Evolutionary conservation across 176 grass and related monocot species (phyloP).

Genomic region (Leersia perrieri): DNA sequence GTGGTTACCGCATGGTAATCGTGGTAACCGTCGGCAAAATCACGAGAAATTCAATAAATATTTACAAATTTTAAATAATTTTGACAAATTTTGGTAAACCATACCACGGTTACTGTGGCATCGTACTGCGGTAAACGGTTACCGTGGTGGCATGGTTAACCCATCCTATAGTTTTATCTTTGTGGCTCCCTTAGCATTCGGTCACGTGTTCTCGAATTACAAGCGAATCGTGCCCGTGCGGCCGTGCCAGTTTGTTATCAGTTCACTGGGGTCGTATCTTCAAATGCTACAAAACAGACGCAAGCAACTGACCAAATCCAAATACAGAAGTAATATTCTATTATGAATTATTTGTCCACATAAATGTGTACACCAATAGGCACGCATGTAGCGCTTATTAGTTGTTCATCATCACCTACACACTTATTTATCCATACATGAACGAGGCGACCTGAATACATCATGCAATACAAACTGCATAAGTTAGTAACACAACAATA

Average conservation of each 20-base stretch:
- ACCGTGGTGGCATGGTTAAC: no score
- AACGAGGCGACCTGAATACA: background rate
- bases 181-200: background rate
- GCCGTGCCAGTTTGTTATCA: background rate
- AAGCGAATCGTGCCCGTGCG: no score
- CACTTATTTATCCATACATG: constrained; percentile 21
- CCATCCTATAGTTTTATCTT: background rate
- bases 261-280: background rate
- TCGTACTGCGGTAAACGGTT: no score
- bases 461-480: background rate
- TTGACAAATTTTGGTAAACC: no score
- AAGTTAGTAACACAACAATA: background rate
- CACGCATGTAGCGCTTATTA: constrained; percentile 14
- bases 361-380: background rate
- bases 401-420: background rate
- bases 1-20: no score
- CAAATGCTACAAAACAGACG: background rate
- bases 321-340: background rate
- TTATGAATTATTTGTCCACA: background rate
- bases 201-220: background rate
- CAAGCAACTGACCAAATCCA: background rate
- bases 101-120: no score
- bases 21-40: no score
- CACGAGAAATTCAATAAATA: no score
- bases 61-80: no score